Percentiles rank a stretch among this genome's conserved stretches.
Conservation (phyloP, 192 early-diverging fungal species). For the Mortierella antarctica region DNA sequence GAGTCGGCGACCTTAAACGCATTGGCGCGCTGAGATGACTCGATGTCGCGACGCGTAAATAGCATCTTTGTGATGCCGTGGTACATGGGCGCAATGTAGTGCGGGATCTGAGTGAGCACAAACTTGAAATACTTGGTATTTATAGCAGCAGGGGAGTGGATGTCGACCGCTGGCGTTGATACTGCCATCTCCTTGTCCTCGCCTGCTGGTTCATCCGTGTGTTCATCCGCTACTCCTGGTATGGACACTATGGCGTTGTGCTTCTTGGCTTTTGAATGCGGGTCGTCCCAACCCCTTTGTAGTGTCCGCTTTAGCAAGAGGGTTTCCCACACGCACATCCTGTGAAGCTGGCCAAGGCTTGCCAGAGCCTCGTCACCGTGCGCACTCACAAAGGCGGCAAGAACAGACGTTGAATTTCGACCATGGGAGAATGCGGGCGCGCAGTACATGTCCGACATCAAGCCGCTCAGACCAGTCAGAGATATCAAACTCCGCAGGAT, state of each 20-base stretch:
- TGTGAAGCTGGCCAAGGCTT: slow-evolving; percentile 69
- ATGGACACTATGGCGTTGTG: slow-evolving; percentile 14
- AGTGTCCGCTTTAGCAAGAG: slow-evolving; percentile 66
- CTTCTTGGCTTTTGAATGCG: slow-evolving; percentile 54
- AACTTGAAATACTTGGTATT: slow-evolving; percentile 74
- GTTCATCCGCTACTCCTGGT: slow-evolving; percentile 44
- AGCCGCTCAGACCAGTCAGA: slow-evolving; percentile 68
- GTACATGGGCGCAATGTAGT: slow-evolving; percentile 69
- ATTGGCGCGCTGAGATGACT: slow-evolving; percentile 57
- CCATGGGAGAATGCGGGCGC: slow-evolving; percentile 72
- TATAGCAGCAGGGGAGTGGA: slow-evolving; percentile 69
- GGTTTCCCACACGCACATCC: slow-evolving; percentile 73
- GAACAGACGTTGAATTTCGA: slow-evolving; percentile 67
- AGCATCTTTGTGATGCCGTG: slow-evolving; percentile 75
- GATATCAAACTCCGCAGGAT: slow-evolving; percentile 67
- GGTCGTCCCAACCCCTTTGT: slow-evolving; percentile 77
- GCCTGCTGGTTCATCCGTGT: slow-evolving; percentile 22
- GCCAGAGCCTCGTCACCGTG: slow-evolving; percentile 61
- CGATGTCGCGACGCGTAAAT: slow-evolving; percentile 64
- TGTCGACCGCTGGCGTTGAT: slow-evolving; percentile 43
- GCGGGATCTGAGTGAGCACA: slow-evolving; percentile 74
- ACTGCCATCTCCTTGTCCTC: slow-evolving; percentile 32
- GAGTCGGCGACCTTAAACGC: slow-evolving; percentile 69
- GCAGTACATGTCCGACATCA: slow-evolving; percentile 79
- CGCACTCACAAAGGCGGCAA: slow-evolving; percentile 70